Evolutionary conservation across 2,329 filamentous ascomycete genomes (phyloP).

Genomic region (Pseudogymnoascus sp.): DNA sequence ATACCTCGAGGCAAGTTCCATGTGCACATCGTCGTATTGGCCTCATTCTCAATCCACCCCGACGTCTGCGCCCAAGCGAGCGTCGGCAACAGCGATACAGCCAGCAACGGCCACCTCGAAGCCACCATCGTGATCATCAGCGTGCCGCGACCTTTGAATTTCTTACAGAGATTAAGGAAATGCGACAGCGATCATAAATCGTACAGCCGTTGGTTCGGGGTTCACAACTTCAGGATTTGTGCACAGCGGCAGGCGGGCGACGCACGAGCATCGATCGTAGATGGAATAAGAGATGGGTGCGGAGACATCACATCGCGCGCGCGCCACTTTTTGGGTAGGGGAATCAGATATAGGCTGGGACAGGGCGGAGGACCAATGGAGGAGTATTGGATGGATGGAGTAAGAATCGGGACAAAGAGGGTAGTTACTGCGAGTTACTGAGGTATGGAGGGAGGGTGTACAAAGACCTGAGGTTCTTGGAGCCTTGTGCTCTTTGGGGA

Average conservation of each 20-base stretch:
- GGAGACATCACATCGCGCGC: neutral
- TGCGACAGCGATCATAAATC: neutral
- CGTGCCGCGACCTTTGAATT: neutral
- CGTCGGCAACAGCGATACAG: neutral
- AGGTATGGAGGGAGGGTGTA: neutral
- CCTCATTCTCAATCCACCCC: conserved; percentile 43
- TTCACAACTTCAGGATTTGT: neutral
- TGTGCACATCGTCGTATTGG: conserved; percentile 50
- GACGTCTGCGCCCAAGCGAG: conserved; percentile 34
- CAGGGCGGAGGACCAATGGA: neutral
- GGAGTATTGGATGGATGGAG: neutral
- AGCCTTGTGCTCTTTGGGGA: neutral
- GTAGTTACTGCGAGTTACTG: neutral
- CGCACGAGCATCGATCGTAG: neutral
- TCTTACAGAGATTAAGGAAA: neutral
- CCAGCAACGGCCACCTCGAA: neutral
- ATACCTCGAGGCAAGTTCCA: conserved; percentile 41
- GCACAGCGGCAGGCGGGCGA: neutral
- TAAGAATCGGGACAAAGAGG: neutral
- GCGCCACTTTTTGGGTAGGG: neutral
- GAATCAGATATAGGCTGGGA: neutral
- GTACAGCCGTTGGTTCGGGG: neutral
- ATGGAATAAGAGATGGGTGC: neutral
- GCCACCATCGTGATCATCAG: neutral
- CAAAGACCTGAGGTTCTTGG: neutral